Percentiles rank a stretch among this genome's conserved stretches.
Conservation (phyloP, 257 asterid genomes). For the Scutellaria barbata region DNA sequence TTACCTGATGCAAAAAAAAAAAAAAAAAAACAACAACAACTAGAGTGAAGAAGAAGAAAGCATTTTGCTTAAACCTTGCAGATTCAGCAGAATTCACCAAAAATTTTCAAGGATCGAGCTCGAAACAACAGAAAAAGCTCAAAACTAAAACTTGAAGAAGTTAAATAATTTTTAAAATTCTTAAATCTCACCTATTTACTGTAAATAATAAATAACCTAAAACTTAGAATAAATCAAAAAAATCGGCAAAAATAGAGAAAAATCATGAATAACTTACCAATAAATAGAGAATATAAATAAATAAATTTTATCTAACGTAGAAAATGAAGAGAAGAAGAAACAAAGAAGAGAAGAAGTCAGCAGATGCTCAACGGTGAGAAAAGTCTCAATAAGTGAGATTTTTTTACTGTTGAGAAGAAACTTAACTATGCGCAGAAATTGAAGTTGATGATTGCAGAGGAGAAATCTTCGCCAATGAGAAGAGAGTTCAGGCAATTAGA, state of each 20-base stretch:
- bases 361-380: no score
- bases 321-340: no score
- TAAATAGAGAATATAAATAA: slow-evolving; percentile 41
- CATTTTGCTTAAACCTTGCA: slow-evolving; percentile 27
- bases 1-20: no score
- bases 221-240: slow-evolving; percentile 32
- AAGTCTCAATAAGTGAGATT: no score
- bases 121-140: slow-evolving; percentile 34
- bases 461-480: no score
- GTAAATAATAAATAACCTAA: slow-evolving; percentile 41
- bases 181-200: slow-evolving; percentile 37
- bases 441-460: no score
- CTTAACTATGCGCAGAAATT: no score
- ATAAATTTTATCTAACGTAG: no score
- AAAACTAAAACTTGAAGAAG: slow-evolving; percentile 38
- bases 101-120: slow-evolving; percentile 39
- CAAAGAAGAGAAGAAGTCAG: no score
- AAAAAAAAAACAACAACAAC: background rate
- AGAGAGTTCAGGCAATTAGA: no score
- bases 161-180: slow-evolving; percentile 39
- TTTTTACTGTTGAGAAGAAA: no score
- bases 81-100: slow-evolving; percentile 33
- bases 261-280: slow-evolving; percentile 46
- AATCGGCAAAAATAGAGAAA: slow-evolving; percentile 42
- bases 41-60: slow-evolving; percentile 15